These are phyloP conservation scores for Neurospora sp. DNA, from an alignment of 495 filamentous ascomycete species.

Conservation along the genomic window DNA sequence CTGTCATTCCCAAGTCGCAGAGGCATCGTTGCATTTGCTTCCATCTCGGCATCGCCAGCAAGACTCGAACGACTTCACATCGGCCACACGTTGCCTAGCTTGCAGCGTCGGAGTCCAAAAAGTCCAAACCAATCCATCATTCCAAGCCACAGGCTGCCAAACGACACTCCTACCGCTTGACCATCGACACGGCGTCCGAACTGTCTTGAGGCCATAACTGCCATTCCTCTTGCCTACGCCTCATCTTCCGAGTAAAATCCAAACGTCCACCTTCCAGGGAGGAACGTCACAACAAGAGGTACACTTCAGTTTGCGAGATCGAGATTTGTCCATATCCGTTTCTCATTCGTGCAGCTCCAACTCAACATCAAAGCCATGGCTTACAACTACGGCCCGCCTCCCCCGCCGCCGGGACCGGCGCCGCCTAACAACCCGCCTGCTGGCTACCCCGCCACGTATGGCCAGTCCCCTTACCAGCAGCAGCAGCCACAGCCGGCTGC, in stretches of 20 bases:
- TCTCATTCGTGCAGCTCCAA: neutral
- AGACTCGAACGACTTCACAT: neutral
- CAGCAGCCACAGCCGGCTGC: neutral
- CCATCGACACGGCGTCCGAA: neutral
- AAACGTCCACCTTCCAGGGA: neutral
- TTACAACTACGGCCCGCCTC: constrained; percentile 46
- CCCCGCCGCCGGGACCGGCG: constrained; percentile 39
- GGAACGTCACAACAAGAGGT: neutral
- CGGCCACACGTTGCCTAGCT: neutral
- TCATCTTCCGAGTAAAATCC: neutral
- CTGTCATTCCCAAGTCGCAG: neutral
- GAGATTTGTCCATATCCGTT: neutral
- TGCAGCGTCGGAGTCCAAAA: neutral
- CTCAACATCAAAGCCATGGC: constrained; percentile 18
- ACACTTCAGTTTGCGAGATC: neutral
- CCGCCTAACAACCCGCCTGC: constrained; percentile 16
- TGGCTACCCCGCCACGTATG: constrained; percentile 26
- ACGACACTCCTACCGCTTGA: neutral
- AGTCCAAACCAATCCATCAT: neutral
- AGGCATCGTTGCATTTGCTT: neutral
- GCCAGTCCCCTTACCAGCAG: constrained; percentile 22
- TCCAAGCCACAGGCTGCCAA: neutral
- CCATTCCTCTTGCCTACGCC: neutral
- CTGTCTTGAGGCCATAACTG: neutral
- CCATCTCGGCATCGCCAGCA: neutral